Percentiles rank a stretch among this genome's conserved stretches.
Conservation (phyloP, 805 yeast species). For the Ogataea trehalophila region DNA sequence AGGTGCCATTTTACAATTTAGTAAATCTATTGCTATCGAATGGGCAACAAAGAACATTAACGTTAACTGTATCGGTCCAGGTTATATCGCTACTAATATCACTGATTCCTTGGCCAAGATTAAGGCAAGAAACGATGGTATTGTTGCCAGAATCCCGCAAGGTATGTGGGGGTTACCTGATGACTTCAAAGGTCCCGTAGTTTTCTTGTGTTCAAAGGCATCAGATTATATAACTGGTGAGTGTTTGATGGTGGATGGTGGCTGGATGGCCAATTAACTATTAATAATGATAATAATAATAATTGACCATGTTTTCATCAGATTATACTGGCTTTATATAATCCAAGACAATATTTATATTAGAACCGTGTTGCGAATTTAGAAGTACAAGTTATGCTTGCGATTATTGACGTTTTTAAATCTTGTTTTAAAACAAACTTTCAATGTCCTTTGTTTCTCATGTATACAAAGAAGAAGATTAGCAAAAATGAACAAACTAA, state of each 20-base stretch:
- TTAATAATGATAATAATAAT: too few species aligned
- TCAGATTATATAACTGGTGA: constrained; percentile 49
- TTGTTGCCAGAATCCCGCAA: constrained; percentile 38
- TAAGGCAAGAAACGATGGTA: constrained; percentile 22
- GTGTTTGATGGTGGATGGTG: constrained; percentile 51
- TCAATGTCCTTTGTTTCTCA: too few species aligned
- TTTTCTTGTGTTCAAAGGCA: constrained; percentile 46
- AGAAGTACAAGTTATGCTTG: too few species aligned
- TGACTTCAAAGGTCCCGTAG: constrained; percentile 41
- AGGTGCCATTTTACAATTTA: constrained; percentile 35
- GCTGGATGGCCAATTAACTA: constrained; percentile 41
- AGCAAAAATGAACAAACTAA: too few species aligned
- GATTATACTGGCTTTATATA: background rate
- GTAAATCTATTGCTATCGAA: constrained; percentile 38
- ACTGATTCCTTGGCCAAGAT: constrained; percentile 29
- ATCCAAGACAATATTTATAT: background rate
- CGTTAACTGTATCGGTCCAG: constrained; percentile 48
- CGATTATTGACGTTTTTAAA: too few species aligned
- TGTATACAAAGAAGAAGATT: too few species aligned
- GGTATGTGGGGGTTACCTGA: constrained; percentile 46
- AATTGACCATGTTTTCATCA: too few species aligned
- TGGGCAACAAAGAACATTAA: constrained; percentile 41
- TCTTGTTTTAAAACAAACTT: too few species aligned
- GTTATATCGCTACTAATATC: constrained; percentile 45
- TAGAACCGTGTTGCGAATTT: too few species aligned